A percentile compares a stretch with the other conserved stretches of the same genome.
These are phyloP conservation scores for Cyclotella distinguenda DNA, from an alignment of 108 stramenopile genomes.

Conservation along the genomic window DNA sequence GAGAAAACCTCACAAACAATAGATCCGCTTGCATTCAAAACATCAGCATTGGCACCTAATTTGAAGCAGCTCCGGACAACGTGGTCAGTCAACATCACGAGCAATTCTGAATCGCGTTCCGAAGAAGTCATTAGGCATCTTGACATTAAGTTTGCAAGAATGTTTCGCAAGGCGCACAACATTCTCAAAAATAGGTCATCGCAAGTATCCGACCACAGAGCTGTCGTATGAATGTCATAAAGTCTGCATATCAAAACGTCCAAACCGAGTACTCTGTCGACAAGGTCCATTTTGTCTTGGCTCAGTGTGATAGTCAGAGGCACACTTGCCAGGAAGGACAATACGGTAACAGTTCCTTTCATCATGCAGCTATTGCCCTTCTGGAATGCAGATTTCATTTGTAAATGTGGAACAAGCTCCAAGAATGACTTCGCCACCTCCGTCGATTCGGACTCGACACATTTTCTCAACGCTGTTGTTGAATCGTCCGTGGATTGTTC, in stretches of 20 bases:
- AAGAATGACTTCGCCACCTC: background rate
- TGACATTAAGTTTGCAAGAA: conserved; percentile 4
- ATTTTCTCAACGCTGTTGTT: background rate
- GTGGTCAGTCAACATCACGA: conserved; percentile 13
- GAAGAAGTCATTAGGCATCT: conserved; percentile 1
- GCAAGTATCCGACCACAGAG: background rate
- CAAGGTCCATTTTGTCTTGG: conserved; percentile 16
- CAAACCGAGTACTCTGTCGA: conserved; percentile 23
- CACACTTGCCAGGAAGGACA: conserved; percentile 39
- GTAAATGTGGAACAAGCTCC: background rate
- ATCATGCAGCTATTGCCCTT: background rate
- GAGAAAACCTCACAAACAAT: conserved; percentile 29
- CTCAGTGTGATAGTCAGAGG: conserved; percentile 14
- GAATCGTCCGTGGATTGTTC: background rate
- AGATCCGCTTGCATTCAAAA: conserved; percentile 12
- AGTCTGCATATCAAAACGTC: conserved; percentile 17
- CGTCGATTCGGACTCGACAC: background rate
- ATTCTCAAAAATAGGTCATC: conserved; percentile 9
- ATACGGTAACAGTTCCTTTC: conserved; percentile 4
- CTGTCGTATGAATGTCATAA: background rate
- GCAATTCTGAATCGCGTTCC: conserved; percentile 8
- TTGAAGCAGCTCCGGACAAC: conserved; percentile 3
- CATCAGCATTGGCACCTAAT: conserved; percentile 2
- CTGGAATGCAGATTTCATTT: conserved; percentile 1
- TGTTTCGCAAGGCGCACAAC: background rate